A percentile compares a stretch with the other conserved stretches of the same genome.
Evolutionary conservation across 345 rosid genomes (phyloP).

Genomic region (Erodium maritimum): DNA sequence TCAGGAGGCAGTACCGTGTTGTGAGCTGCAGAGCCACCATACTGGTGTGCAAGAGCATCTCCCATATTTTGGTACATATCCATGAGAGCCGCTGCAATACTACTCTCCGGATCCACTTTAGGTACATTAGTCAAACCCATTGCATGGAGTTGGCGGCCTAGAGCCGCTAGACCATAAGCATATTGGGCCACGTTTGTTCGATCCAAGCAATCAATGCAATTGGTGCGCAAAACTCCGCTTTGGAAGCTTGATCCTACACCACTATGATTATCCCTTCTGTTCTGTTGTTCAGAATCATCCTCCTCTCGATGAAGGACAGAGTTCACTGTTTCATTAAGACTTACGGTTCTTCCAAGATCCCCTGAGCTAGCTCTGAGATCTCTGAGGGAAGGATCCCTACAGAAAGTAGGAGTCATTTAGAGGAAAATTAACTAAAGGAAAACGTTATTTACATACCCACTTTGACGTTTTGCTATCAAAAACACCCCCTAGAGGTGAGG

Average conservation of each 20-base stretch:
- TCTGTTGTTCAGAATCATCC: slow-evolving; percentile 35
- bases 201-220: slow-evolving; percentile 95
- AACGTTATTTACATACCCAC: too few species aligned
- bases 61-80: slow-evolving; percentile 98
- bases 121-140: slow-evolving; percentile 75
- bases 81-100: slow-evolving; percentile 94
- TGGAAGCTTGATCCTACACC: slow-evolving; percentile 55
- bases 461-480: too few species aligned
- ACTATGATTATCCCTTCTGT: slow-evolving; percentile 24
- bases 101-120: slow-evolving; percentile 76
- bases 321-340: slow-evolving; percentile 40
- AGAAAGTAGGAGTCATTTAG: slow-evolving; percentile 5
- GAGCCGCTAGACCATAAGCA: slow-evolving; percentile 92
- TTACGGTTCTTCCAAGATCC: slow-evolving; percentile 55
- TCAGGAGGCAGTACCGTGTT: slow-evolving; percentile 45
- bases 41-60: slow-evolving; percentile 98
- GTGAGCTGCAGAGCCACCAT: slow-evolving; percentile 99
- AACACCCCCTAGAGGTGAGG: too few species aligned
- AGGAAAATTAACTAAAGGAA: background rate
- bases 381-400: slow-evolving; percentile 56
- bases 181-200: slow-evolving; percentile 98
- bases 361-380: slow-evolving; percentile 61
- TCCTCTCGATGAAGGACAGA: slow-evolving; percentile 45
- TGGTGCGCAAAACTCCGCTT: slow-evolving; percentile 93
- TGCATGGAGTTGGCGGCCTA: slow-evolving; percentile 82